Conservation (phyloP, 1,284 basidiomycete genomes). For the Agaricales sp. region DNA sequence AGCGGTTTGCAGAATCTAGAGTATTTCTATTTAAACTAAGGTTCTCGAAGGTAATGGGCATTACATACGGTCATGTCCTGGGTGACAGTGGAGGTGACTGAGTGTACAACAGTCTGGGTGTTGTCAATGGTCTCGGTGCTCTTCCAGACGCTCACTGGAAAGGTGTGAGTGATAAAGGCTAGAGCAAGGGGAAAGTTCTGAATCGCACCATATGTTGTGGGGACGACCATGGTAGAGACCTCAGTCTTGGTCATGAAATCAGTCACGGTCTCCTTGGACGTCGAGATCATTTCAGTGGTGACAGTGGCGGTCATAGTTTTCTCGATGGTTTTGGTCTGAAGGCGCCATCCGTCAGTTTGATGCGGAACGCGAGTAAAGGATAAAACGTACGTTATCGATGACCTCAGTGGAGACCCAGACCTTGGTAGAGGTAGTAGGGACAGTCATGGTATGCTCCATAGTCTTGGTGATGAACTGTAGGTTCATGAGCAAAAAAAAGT, state of each 20-base stretch:
- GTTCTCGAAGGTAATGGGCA: neutral
- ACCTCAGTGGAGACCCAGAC: slow-evolving; percentile 45
- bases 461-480: slow-evolving; percentile 30
- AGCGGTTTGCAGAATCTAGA: slow-evolving; percentile 9
- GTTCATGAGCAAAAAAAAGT: neutral
- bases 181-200: neutral
- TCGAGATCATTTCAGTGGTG: slow-evolving; percentile 25
- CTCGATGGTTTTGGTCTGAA: slow-evolving; percentile 40
- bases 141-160: slow-evolving; percentile 24
- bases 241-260: slow-evolving; percentile 21
- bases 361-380: neutral
- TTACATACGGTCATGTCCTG: neutral
- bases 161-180: neutral
- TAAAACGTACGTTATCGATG: slow-evolving; percentile 41
- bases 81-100: slow-evolving; percentile 12
- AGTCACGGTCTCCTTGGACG: slow-evolving; percentile 23
- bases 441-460: slow-evolving; percentile 29
- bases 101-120: slow-evolving; percentile 34
- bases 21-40: neutral
- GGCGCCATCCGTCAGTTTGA: too few relatives aligned
- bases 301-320: slow-evolving; percentile 38
- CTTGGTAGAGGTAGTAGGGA: slow-evolving; percentile 46
- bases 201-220: slow-evolving; percentile 10
- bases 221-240: slow-evolving; percentile 33
- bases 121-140: slow-evolving; percentile 38